Base-by-base conservation (phyloP, 1,284 basidiomycete genomes). In the Leccinum pachyderme region DNA sequence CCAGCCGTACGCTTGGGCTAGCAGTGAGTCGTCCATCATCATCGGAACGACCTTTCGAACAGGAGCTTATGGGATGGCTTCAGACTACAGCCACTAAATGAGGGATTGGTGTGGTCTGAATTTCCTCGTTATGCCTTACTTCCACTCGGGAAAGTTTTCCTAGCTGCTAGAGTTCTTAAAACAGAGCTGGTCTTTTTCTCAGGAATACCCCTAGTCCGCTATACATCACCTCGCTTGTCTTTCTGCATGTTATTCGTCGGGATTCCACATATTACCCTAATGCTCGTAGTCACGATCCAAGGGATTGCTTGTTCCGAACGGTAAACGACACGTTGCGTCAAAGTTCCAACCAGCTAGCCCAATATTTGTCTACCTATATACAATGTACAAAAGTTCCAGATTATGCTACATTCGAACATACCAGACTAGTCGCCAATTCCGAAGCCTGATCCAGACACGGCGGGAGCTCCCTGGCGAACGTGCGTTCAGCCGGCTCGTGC, bases 1-100 rank as follows among this genome's bases (percentile, higher is more conserved):
- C 68, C 66, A 83, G 76, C 67, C 75, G 81, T 59, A 79, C 81
- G 53, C 64, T 83, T 69, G 80, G 81, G 64, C 77, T 81, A 69
- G 72, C 71, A 72, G 68, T 70, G 68, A 73, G 68, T 73, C 49
- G 58, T 72, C 66, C 69, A 70, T 72, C 71, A 61, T 68, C 68
- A 61, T 73, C 68, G 66, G 68, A 68, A 56, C 62, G 58, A 28
- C 68, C 71, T 43, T 72, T 73, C 52, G 71, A 54, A 59, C 71
- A 72, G 33, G 69, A 73, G 64, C 69, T 73, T 67, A 73, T 73
- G 69, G 57, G 60, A 54, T 72, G 72, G 69, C 69, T 65, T 53
- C 65, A 81, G 78, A 74, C 77, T 58, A 75, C 77, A 60, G 67
- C 73, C 55, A 68, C 75, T 59, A 82, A 81, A 71, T 81, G 68